phyloP scores from a whole-genome alignment of 2,329 filamentous ascomycete species.

The Ophiocordyceps australis region DNA sequence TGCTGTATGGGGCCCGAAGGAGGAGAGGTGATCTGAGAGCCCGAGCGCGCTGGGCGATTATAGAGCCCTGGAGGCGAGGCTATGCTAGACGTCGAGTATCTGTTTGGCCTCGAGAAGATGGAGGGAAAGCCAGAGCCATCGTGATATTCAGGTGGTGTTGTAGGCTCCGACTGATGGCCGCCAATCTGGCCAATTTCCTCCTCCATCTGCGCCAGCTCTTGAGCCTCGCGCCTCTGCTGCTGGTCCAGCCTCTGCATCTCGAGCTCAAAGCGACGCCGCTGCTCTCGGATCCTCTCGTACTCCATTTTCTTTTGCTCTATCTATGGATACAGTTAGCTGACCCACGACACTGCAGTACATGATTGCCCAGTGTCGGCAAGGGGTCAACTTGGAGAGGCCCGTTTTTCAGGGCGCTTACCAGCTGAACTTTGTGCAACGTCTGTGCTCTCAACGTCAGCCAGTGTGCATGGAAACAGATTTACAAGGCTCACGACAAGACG shows the following conservation, averaged over 20 bases:
- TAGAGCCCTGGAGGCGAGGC: slow-evolving; percentile 63
- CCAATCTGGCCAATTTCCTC: slow-evolving; percentile 50
- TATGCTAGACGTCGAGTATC: slow-evolving; percentile 78
- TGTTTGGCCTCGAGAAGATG: slow-evolving; percentile 67
- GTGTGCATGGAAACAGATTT: slow-evolving; percentile 1
- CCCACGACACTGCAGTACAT: no score
- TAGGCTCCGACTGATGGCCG: slow-evolving; percentile 82
- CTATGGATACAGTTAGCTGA: no score
- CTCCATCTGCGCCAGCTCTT: slow-evolving; percentile 71
- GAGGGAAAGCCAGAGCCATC: slow-evolving; percentile 60
- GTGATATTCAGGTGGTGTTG: slow-evolving; percentile 84
- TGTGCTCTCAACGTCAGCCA: slow-evolving; percentile 15
- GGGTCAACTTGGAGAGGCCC: no score
- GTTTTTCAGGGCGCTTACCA: slow-evolving; percentile 53
- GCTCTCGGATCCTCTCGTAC: slow-evolving; percentile 79
- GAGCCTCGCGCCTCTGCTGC: slow-evolving; percentile 65
- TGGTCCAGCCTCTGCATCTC: slow-evolving; percentile 84
- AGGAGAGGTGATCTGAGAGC: slow-evolving; percentile 66
- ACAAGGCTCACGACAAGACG: no score
- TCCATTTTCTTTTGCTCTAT: slow-evolving; percentile 87
- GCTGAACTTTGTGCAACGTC: slow-evolving; percentile 56
- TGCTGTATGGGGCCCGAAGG: slow-evolving; percentile 43
- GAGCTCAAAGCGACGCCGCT: slow-evolving; percentile 75
- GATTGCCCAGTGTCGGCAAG: no score
- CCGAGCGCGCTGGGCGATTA: slow-evolving; percentile 56